Conservation (phyloP, 352 stramenopile species). For the Globisporangium spiculum region DNA sequence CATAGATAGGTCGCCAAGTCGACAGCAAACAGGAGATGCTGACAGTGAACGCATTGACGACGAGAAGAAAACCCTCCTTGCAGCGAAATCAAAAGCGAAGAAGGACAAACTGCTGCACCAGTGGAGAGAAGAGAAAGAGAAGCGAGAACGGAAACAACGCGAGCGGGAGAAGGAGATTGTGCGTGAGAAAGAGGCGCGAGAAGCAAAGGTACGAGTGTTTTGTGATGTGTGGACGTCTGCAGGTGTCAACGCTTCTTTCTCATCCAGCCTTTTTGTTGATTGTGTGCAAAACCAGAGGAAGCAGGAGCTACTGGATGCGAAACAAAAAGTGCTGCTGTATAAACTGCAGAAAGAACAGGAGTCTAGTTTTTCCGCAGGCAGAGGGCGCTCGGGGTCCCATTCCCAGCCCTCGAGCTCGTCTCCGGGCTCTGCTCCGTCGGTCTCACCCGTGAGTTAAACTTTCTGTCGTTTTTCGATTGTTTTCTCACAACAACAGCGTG, state of each 20-base stretch:
- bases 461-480: neutral
- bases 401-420: conserved; percentile 19
- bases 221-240: neutral
- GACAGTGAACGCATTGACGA: neutral
- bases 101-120: conserved; percentile 29
- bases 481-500: neutral
- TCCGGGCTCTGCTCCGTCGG: neutral
- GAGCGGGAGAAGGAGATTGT: conserved; percentile 29
- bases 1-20: neutral
- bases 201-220: conserved; percentile 40
- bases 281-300: conserved; percentile 26
- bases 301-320: conserved; percentile 65
- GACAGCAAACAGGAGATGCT: neutral
- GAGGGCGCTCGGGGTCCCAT: conserved; percentile 18
- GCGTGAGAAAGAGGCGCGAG: conserved; percentile 32
- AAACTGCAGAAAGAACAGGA: conserved; percentile 80
- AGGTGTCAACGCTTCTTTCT: neutral
- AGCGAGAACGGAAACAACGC: conserved; percentile 32
- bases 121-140: conserved; percentile 38
- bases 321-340: conserved; percentile 74
- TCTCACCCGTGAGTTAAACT: conserved; percentile 28
- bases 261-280: neutral
- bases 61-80: conserved; percentile 9
- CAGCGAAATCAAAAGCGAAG: conserved; percentile 24
- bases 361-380: conserved; percentile 1